phyloP scores from a whole-genome alignment of 805 yeast genomes.

The Candida succiphila region DNA sequence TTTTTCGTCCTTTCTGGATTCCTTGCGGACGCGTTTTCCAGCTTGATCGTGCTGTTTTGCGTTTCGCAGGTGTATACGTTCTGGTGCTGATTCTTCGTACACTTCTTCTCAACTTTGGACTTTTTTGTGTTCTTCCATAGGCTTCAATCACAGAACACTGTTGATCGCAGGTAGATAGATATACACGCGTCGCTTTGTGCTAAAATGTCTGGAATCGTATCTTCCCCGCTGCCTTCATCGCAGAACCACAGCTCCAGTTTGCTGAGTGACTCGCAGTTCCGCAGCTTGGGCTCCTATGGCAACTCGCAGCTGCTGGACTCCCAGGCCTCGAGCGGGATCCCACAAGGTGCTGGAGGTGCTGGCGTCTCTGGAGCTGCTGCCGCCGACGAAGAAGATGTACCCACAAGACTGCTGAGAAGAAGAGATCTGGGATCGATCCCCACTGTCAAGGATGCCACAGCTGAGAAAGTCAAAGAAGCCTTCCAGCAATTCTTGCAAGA shows the following conservation, averaged over 20 bases:
- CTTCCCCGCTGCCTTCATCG: constrained; percentile 21
- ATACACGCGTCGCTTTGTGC: too few relatives aligned
- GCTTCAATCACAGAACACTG: too few relatives aligned
- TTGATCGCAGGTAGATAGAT: too few relatives aligned
- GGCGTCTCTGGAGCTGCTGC: constrained; percentile 2
- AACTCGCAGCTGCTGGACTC: neutral
- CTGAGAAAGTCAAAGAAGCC: constrained; percentile 86
- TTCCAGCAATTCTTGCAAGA: constrained; percentile 78
- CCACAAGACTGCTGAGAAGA: constrained; percentile 27
- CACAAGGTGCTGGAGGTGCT: constrained; percentile 9
- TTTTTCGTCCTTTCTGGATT: too few relatives aligned
- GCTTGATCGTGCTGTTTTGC: too few relatives aligned
- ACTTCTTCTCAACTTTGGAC: too few relatives aligned
- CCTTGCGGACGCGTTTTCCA: too few relatives aligned
- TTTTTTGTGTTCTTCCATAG: too few relatives aligned
- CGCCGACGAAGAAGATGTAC: constrained; percentile 16
- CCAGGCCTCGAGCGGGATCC: constrained; percentile 3
- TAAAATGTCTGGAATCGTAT: constrained; percentile 16
- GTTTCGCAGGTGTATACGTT: too few relatives aligned
- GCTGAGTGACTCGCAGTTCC: constrained; percentile 18
- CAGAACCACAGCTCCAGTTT: constrained; percentile 15
- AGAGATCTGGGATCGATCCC: constrained; percentile 63
- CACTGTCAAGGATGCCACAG: constrained; percentile 82
- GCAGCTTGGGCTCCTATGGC: constrained; percentile 2
- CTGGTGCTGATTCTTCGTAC: too few relatives aligned